Percentiles rank a stretch among this genome's conserved stretches.
These are phyloP conservation scores for Plantago lanceolata DNA, from an alignment of 305 asterid species.

Conservation along the genomic window DNA sequence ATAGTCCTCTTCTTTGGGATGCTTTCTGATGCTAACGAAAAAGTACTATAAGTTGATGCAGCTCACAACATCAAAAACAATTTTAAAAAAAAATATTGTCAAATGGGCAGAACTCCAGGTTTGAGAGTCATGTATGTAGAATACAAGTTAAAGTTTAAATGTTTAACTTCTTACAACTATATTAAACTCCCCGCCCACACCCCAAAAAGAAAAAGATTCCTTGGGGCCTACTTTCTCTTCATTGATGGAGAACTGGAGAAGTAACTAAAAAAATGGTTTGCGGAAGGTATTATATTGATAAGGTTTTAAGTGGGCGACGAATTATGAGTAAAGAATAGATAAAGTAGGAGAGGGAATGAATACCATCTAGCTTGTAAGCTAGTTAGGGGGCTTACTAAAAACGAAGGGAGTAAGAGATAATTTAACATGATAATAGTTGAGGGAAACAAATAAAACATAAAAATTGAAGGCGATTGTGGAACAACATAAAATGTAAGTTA, in stretches of 20 bases:
- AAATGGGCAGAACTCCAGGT: too few relatives aligned
- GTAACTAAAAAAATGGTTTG: not conserved
- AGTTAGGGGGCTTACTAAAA: too few relatives aligned
- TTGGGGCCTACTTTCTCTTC: too few relatives aligned
- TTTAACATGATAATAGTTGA: not conserved
- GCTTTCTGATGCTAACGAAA: too few relatives aligned
- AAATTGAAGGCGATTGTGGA: not conserved
- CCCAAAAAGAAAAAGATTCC: too few relatives aligned
- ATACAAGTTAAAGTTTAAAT: not conserved
- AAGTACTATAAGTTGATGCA: not conserved
- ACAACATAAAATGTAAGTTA: slow-evolving; percentile 21
- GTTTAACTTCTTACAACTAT: not conserved
- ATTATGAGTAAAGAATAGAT: not conserved
- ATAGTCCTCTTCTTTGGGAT: not conserved
- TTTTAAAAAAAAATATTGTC: too few relatives aligned
- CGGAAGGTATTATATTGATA: not conserved
- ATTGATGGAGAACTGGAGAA: too few relatives aligned
- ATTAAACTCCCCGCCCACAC: too few relatives aligned
- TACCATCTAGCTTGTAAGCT: too few relatives aligned
- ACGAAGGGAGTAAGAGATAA: not conserved
- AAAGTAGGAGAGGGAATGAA: not conserved
- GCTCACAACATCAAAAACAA: too few relatives aligned
- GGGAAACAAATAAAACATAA: not conserved
- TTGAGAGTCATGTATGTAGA: too few relatives aligned
- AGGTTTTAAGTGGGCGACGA: not conserved